Evolutionary conservation across 805 yeast species (phyloP), one percentile per base, ranked within the genome.

Genomic region (Kodamaea leandrae): DNA sequence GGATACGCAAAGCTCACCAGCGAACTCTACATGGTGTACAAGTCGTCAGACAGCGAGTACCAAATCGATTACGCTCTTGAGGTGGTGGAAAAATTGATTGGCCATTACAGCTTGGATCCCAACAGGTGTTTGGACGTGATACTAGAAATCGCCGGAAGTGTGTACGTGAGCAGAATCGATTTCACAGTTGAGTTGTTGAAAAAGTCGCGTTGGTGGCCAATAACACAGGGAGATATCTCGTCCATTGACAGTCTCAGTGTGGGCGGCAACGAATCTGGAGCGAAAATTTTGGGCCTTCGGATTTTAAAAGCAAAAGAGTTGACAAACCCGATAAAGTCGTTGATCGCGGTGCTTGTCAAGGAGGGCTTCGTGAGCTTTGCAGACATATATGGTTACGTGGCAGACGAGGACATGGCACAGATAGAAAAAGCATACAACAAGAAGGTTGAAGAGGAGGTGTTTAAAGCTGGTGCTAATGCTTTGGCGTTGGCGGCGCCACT

Each of bases 401-500:
- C 65, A 2, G 90, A 93, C 0, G 57, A 61, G 8, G 77, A 74
- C 20, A 66, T 84, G 66, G 51, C 52, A 0, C 51, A 52, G 7
- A 63, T 79, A 20, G 72, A 78, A 27, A 62, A 61, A 1, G 54
- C 57, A 3, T 74, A 78, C 54, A 71, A 75, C 26, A 62, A 64
- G 21, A 66, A 71, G 7, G 50, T 72, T 42, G 80, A 80, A 12
- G 77, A 77, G 9, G 74, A 78, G 43, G 77, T 85, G 0, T 68
- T 72, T 51, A 68, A 70, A 46, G 83, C 90, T 0, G 73, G 77
- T 17, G 83, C 86, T 0, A 86, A 83, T 46, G 95, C 96, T 0
- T 64, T 90, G 36, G 93, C 97, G 0, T 58, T 89, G 50, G 96
- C 96, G 4, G 93, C 93, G 7, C 95, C 96, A 0, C 66, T 90